Conservation (phyloP, 495 filamentous ascomycete genomes). For the Trypethelium eluteriae region DNA sequence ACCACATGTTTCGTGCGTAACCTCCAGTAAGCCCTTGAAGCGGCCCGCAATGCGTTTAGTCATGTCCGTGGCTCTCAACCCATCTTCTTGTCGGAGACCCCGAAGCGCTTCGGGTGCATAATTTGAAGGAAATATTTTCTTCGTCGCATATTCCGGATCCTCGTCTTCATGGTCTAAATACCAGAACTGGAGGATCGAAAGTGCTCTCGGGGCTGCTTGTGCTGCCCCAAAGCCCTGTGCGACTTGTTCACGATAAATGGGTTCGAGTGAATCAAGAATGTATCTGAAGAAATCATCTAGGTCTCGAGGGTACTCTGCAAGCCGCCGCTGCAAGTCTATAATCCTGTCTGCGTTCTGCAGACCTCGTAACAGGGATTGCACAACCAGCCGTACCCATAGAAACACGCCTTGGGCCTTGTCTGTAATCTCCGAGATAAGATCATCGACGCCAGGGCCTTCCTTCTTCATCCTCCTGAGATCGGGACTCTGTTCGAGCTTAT, state of each 20-base stretch:
- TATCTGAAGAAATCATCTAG: background rate
- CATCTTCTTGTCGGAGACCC: too few relatives aligned
- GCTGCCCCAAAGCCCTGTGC: too few relatives aligned
- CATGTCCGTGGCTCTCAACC: too few relatives aligned
- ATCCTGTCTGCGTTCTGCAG: background rate
- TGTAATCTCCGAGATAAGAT: background rate
- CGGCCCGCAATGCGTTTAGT: too few relatives aligned
- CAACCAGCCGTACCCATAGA: constrained; percentile 12
- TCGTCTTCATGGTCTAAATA: too few relatives aligned
- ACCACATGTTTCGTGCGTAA: too few relatives aligned
- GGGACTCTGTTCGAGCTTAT: constrained; percentile 9
- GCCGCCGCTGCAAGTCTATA: background rate
- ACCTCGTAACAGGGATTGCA: constrained; percentile 6
- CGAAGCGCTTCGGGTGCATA: too few relatives aligned
- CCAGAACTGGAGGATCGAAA: too few relatives aligned
- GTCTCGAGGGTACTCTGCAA: background rate
- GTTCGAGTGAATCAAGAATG: background rate
- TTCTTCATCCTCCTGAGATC: background rate
- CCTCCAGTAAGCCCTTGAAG: too few relatives aligned
- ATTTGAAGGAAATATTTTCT: too few relatives aligned
- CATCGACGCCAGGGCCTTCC: background rate
- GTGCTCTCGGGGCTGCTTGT: too few relatives aligned
- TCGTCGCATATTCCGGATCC: too few relatives aligned
- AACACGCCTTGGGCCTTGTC: constrained; percentile 15
- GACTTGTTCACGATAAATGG: background rate